Evolutionary conservation across 257 asterid genomes (phyloP).

Genomic region (Solanum megistacrolobum): DNA sequence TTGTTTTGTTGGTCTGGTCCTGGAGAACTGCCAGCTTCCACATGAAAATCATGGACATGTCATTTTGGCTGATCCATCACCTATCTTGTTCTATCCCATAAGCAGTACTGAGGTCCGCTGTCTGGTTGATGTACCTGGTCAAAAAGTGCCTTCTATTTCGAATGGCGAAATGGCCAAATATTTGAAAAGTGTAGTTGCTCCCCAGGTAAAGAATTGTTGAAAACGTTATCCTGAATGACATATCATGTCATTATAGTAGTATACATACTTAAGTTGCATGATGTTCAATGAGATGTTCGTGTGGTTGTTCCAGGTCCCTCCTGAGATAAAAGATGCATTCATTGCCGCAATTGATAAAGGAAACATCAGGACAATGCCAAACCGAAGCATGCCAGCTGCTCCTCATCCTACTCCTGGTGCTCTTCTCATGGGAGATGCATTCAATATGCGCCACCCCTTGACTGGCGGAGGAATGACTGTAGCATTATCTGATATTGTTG

Average conservation of each 20-base stretch:
- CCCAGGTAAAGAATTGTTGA: slow-evolving; percentile 26
- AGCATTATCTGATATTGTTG: slow-evolving; percentile 53
- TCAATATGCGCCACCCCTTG: slow-evolving; percentile 65
- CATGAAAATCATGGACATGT: slow-evolving; percentile 48
- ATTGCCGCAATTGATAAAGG: slow-evolving; percentile 42
- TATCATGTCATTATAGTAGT: not conserved
- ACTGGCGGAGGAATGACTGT: slow-evolving; percentile 78
- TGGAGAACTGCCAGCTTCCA: slow-evolving; percentile 48
- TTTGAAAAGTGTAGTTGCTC: slow-evolving; percentile 40
- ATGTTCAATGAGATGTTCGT: not conserved
- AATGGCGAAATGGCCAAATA: slow-evolving; percentile 50
- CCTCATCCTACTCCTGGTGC: slow-evolving; percentile 64
- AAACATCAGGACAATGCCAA: slow-evolving; percentile 55
- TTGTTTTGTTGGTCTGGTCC: slow-evolving; percentile 48
- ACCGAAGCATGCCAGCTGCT: slow-evolving; percentile 63
- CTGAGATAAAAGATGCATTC: slow-evolving; percentile 36
- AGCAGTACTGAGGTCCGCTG: slow-evolving; percentile 48
- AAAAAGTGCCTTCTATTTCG: slow-evolving; percentile 42
- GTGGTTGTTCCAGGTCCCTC: slow-evolving; percentile 32
- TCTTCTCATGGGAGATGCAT: slow-evolving; percentile 57
- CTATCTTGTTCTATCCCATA: slow-evolving; percentile 47
- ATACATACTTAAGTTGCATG: not conserved
- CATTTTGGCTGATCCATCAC: slow-evolving; percentile 42
- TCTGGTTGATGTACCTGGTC: slow-evolving; percentile 54
- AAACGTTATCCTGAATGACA: not conserved